Evolutionary conservation across 768 basidiomycete species (phyloP).

Genomic region (Boletales sp.): DNA sequence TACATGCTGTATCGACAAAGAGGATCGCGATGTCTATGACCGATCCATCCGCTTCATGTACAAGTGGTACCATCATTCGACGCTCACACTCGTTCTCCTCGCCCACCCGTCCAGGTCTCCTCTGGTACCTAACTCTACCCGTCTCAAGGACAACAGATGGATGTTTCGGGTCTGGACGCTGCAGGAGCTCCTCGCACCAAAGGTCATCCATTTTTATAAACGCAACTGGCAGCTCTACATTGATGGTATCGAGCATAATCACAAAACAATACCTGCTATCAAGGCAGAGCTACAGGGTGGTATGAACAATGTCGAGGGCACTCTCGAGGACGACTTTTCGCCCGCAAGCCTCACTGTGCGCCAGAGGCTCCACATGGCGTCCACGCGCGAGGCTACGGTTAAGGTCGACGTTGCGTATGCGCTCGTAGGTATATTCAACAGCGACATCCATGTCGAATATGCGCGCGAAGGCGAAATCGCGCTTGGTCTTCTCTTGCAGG

Average conservation of each 20-base stretch:
- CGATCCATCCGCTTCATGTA: slow-evolving; percentile 4
- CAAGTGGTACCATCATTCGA: slow-evolving; percentile 14
- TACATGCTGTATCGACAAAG: slow-evolving; percentile 13
- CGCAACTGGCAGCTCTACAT: too few species aligned
- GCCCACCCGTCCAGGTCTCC: slow-evolving; percentile 1
- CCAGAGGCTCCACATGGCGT: slow-evolving; percentile 10
- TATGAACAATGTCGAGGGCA: too few species aligned
- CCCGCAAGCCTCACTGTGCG: slow-evolving; percentile 4
- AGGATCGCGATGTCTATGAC: neutral
- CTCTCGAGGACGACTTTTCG: neutral
- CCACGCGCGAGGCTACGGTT: slow-evolving; percentile 7
- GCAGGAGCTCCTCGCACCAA: too few species aligned
- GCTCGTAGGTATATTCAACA: slow-evolving; percentile 15
- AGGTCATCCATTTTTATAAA: too few species aligned
- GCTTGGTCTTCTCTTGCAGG: slow-evolving; percentile 12
- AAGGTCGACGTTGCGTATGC: slow-evolving; percentile 13
- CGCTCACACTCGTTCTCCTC: slow-evolving; percentile 13
- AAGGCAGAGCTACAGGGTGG: too few species aligned
- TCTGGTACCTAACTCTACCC: neutral
- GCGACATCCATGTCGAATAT: slow-evolving; percentile 7
- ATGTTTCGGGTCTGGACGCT: too few species aligned
- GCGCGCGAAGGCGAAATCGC: slow-evolving; percentile 1
- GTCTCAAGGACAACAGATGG: slow-evolving; percentile 3
- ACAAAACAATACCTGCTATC: too few species aligned
- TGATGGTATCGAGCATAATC: too few species aligned